Conservation (phyloP, 768 basidiomycete genomes). For the Daedaleopsis nitida region DNA sequence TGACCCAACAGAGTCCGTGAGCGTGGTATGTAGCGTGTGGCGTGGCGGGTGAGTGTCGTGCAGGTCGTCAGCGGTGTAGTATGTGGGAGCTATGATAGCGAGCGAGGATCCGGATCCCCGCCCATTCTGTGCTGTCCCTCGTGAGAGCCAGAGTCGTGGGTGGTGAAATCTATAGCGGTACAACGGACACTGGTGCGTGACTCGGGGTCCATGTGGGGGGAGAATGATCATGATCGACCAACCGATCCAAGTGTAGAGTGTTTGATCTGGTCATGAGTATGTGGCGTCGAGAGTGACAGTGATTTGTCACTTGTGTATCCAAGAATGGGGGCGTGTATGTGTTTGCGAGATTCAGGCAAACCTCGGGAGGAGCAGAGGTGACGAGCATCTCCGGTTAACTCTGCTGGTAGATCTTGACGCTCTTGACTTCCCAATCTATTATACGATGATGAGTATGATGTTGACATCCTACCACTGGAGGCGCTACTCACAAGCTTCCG, state of each 20-base stretch:
- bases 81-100: not conserved
- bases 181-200: not conserved
- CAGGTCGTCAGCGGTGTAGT: not conserved
- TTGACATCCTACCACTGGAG: not conserved
- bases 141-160: not conserved
- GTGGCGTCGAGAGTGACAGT: not conserved
- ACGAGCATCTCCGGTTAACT: slow-evolving; percentile 1
- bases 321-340: not conserved
- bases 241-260: not conserved
- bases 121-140: no score
- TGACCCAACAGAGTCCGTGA: not conserved
- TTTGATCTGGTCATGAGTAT: not conserved
- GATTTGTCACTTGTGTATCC: slow-evolving; percentile 7
- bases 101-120: not conserved
- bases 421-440: slow-evolving; percentile 80
- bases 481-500: slow-evolving; percentile 70
- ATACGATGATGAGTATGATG: slow-evolving; percentile 7
- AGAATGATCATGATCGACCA: not conserved
- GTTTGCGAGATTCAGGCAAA: not conserved
- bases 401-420: slow-evolving; percentile 72
- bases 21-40: not conserved
- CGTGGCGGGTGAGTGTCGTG: not conserved
- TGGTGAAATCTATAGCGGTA: not conserved
- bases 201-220: no score
- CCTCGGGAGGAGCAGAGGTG: not conserved